Evolutionary conservation across 208 protist species (phyloP).

Genomic region (Sergeia podlipaevii): DNA sequence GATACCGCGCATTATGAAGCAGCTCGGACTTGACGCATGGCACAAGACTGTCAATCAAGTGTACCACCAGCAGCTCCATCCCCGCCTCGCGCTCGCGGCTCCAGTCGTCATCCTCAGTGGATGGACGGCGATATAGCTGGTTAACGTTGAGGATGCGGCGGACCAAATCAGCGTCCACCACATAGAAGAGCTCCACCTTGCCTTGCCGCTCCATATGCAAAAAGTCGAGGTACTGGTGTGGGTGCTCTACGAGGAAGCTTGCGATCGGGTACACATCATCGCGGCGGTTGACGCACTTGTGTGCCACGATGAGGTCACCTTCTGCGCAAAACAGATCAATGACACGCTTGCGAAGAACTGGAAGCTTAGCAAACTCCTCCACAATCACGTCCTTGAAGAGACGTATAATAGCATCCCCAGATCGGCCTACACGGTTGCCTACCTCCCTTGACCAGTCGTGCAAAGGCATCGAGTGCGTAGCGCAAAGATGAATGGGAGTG

Average conservation of each 20-base stretch:
- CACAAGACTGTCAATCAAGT: constrained; percentile 48
- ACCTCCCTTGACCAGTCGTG: constrained; percentile 59
- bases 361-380: constrained; percentile 70
- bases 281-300: constrained; percentile 31
- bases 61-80: constrained; percentile 53
- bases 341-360: constrained; percentile 55
- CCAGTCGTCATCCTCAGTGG: constrained; percentile 49
- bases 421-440: constrained; percentile 22
- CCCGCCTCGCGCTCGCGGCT: constrained; percentile 42
- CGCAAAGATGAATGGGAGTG: constrained; percentile 42
- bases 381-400: constrained; percentile 79
- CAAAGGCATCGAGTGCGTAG: constrained; percentile 30
- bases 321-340: constrained; percentile 77
- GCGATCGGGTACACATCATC: constrained; percentile 68
- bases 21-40: constrained; percentile 66
- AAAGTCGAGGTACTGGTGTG: constrained; percentile 67
- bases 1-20: constrained; percentile 39
- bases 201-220: constrained; percentile 68
- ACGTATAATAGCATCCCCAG: constrained; percentile 36
- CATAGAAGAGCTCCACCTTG: constrained; percentile 53
- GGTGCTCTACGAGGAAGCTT: constrained; percentile 69
- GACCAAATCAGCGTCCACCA: constrained; percentile 68
- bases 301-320: constrained; percentile 73
- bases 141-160: constrained; percentile 53
- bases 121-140: constrained; percentile 38